Evolutionary conservation across 1,284 basidiomycete species (phyloP), one percentile per base, ranked within the genome.

Genomic region (Sanghuangporus weigelae): DNA sequence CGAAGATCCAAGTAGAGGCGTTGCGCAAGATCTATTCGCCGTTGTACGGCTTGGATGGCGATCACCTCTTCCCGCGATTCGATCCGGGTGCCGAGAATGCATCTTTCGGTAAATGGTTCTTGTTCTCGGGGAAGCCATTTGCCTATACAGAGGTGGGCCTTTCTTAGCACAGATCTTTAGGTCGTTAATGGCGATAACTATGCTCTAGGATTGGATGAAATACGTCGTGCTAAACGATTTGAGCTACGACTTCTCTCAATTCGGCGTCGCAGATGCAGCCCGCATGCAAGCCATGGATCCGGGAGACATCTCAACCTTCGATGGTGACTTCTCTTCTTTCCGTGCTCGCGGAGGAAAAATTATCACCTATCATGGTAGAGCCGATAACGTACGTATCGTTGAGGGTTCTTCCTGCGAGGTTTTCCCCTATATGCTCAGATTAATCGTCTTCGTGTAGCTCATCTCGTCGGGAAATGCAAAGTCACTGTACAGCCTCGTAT

Each of bases 401-500:
- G 2, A 42, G 40, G 40, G 40, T 7, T 42, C 40, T 40, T 31
- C 26, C 26, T 7, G 40, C 40, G 2, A 42, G n/a, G n/a, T 21
- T 53, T 51, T 63, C 8, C 19, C 51, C 16, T 39, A 12, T 36
- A 16, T 31, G 23, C 46, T 50, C 39, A 31, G 1, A 31, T 31
- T 31, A 31, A n/a, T 42, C 40, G 40, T 42, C 12, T n/a, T 42
- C 4, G n/a, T 14, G 3, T 53, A 74, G 69, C 66, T 74, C 40
- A 77, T 79, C 65, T 68, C 77, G 7, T 73, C 76, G 0, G 73
- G 71, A 11, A 74, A 73, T 57, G 72, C 74, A 12, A 70, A 74
- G 49, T 70, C 71, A 40, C 72, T 75, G 67, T 77, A 77, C 67
- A 71, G 76, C 58, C 69, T 69, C 50, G 72, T 78, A 50, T 62